A percentile compares a stretch with the other conserved stretches of the same genome.
Conservation (phyloP, 441 rosid species). For the Lepidium campestre region DNA sequence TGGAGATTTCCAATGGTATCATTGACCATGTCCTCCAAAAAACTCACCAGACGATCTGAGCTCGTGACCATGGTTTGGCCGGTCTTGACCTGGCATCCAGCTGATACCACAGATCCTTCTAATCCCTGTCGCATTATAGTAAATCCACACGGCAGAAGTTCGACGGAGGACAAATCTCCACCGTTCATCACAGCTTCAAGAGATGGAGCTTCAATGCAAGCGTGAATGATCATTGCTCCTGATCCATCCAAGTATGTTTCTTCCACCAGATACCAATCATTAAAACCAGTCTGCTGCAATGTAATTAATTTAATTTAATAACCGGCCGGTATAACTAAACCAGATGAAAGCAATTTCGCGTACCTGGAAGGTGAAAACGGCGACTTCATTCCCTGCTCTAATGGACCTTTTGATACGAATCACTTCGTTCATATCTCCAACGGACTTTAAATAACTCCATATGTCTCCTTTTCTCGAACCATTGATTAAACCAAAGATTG, state of each 20-base stretch:
- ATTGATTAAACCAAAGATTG: constrained; percentile 32
- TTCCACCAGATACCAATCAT: constrained; percentile 37
- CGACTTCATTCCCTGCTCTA: constrained; percentile 30
- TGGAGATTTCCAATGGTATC: not conserved
- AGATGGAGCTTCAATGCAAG: constrained; percentile 29
- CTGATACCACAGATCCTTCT: constrained; percentile 20
- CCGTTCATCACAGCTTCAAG: constrained; percentile 13
- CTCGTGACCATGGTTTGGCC: constrained; percentile 55
- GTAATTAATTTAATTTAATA: no score
- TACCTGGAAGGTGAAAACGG: constrained; percentile 36
- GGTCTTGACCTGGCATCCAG: constrained; percentile 35
- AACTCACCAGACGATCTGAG: constrained; percentile 53
- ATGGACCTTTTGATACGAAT: constrained; percentile 30
- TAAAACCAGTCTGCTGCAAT: constrained; percentile 24
- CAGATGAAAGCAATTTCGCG: not conserved
- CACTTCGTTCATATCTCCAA: constrained; percentile 28
- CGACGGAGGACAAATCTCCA: constrained; percentile 25
- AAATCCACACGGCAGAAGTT: constrained; percentile 39
- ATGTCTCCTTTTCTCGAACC: constrained; percentile 24
- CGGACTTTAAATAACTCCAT: constrained; percentile 33
- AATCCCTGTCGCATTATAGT: constrained; percentile 28
- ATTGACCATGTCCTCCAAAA: constrained; percentile 2
- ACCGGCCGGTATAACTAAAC: not conserved
- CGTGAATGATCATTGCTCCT: constrained; percentile 35
- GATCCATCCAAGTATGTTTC: constrained; percentile 41